A percentile compares a stretch with the other conserved stretches of the same genome.
Evolutionary conservation across 2,329 filamentous ascomycete genomes (phyloP).

Genomic region (Fusarium sp.): DNA sequence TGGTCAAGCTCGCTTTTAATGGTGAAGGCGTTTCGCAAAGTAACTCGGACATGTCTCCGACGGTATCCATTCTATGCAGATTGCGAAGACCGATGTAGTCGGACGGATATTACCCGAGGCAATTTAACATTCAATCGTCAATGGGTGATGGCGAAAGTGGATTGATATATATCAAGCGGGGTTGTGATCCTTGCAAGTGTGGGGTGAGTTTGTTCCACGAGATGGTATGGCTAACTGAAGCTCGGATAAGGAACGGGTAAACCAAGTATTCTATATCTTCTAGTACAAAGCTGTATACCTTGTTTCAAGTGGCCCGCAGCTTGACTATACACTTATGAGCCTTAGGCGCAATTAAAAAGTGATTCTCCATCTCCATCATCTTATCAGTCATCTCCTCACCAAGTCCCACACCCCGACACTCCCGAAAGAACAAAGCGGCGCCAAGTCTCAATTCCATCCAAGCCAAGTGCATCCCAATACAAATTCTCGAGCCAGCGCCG

Average conservation of each 20-base stretch:
- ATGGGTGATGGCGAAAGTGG: background rate
- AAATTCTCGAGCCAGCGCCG: constrained; percentile 21
- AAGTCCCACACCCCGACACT: background rate
- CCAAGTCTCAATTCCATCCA: constrained; percentile 30
- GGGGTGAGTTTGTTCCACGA: too few species aligned
- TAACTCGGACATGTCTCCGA: background rate
- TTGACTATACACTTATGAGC: background rate
- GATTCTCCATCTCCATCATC: constrained; percentile 26
- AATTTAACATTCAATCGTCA: background rate
- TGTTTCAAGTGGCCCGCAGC: rapidly evolving
- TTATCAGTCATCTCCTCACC: background rate
- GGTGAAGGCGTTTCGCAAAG: background rate
- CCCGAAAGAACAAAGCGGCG: constrained; percentile 21
- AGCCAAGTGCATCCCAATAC: constrained; percentile 28
- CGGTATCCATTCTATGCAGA: background rate
- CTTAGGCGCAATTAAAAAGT: constrained; percentile 3
- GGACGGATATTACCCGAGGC: too few species aligned
- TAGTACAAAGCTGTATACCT: too few species aligned
- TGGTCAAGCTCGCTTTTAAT: background rate
- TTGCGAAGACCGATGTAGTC: background rate
- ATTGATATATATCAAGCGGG: background rate
- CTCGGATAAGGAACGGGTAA: too few species aligned
- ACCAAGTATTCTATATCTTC: too few species aligned
- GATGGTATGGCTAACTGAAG: too few species aligned
- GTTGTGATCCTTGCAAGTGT: too few species aligned